Evolutionary conservation across 805 yeast species (phyloP), one percentile per base, ranked within the genome.

Genomic region (Soucietia sequanensis): DNA sequence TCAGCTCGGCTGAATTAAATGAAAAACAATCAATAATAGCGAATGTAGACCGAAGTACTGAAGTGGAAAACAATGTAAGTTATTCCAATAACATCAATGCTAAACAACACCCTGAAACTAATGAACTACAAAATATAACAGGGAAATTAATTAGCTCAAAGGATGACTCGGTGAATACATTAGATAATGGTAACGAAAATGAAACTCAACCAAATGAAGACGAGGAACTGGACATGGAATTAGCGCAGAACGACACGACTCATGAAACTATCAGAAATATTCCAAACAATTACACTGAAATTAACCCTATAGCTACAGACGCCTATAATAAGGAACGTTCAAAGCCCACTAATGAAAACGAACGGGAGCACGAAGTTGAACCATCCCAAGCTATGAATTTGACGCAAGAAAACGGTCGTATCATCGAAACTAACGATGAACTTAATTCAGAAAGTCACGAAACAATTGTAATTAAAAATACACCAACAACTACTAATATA

Each of bases 371-470:
- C n/a, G n/a, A n/a, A n/a, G n/a, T n/a, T n/a, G n/a, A n/a, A n/a
- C n/a, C 16, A 9, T 35, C 52, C 4, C 52, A 47, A 35, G 46
- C 50, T n/a, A 51, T 54, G 58, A 50, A 53, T 27, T 31, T 52
- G 18, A 50, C 60, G 6, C 56, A 50, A 33, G 23, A 14, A 17
- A 32, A 16, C 11, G 31, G 23, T 6, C n/a, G n/a, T n/a, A n/a
- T n/a, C n/a, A n/a, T n/a, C n/a, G n/a, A n/a, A n/a, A n/a, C n/a
- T n/a, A n/a, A n/a, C n/a, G n/a, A n/a, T n/a, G n/a, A n/a, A n/a
- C n/a, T n/a, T n/a, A n/a, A n/a, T n/a, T n/a, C n/a, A n/a, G n/a
- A n/a, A n/a, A n/a, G n/a, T n/a, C n/a, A n/a, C n/a, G n/a, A n/a
- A n/a, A n/a, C n/a, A n/a, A n/a, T n/a, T n/a, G n/a, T n/a, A n/a